Percentiles rank a stretch among this genome's conserved stretches.
phyloP scores from a whole-genome alignment of 768 basidiomycete species.

The Hortiboletus flavorubellus region DNA sequence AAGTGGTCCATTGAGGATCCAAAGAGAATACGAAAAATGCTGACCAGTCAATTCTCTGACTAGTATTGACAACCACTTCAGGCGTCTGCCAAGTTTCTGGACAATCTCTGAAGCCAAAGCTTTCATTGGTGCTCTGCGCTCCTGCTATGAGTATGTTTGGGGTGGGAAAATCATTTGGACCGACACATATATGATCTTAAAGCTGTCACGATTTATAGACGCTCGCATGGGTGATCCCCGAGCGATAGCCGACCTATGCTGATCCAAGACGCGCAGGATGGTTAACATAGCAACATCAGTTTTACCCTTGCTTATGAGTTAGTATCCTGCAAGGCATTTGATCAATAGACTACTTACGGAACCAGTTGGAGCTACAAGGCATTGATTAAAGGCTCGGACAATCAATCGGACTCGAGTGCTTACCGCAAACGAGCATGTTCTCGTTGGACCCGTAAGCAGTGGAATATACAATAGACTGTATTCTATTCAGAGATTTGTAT shows the following conservation, averaged over 20 bases:
- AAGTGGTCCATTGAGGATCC: background rate
- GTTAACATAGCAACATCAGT: constrained; percentile 96
- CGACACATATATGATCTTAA: constrained; percentile 97
- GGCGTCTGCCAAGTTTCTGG: constrained; percentile 84
- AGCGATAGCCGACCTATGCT: constrained; percentile 47
- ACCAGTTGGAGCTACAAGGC: constrained; percentile 83
- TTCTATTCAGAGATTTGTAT: constrained; percentile 83
- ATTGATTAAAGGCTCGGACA: background rate
- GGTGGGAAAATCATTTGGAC: constrained; percentile 16
- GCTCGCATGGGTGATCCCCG: constrained; percentile 35
- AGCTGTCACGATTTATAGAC: constrained; percentile 64
- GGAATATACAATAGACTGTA: constrained; percentile 93
- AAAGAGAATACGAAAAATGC: constrained; percentile 5
- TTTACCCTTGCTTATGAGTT: constrained; percentile 69
- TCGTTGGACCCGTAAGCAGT: constrained; percentile 95
- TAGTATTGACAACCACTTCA: constrained; percentile 82
- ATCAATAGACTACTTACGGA: constrained; percentile 56
- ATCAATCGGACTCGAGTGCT: constrained; percentile 1
- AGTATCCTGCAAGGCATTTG: background rate
- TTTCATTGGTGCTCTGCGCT: constrained; percentile 90
- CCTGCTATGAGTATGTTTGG: background rate
- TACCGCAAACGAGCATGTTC: constrained; percentile 75
- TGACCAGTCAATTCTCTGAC: constrained; percentile 89
- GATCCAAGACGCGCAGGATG: constrained; percentile 82
- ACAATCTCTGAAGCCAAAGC: constrained; percentile 95